phyloP scores from a whole-genome alignment of 495 filamentous ascomycete species.

The Aspergillus asperescens region DNA sequence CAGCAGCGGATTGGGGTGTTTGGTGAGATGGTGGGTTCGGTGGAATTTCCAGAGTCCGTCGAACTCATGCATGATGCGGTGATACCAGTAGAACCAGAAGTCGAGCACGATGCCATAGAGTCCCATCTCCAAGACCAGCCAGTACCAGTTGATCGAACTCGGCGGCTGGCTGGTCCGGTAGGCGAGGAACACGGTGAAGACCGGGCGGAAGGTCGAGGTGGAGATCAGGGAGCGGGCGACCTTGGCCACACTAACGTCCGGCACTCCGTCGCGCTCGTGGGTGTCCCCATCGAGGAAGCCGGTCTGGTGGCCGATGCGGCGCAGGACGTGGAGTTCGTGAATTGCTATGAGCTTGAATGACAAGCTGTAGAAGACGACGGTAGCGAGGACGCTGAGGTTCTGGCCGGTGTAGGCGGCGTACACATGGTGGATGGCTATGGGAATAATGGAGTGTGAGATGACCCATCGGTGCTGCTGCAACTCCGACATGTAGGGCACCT shows the following conservation, averaged over 20 bases:
- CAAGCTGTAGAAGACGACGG: conserved; percentile 27
- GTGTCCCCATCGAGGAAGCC: conserved; percentile 27
- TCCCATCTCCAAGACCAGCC: conserved; percentile 35
- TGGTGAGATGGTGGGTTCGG: conserved; percentile 42
- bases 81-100: conserved; percentile 46
- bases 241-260: conserved; percentile 22
- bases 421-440: conserved; percentile 26
- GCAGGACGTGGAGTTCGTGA: conserved; percentile 27
- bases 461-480: conserved; percentile 31
- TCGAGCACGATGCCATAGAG: conserved; percentile 41
- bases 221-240: conserved; percentile 21
- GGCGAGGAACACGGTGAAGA: conserved; percentile 21
- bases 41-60: conserved; percentile 38
- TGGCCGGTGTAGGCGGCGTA: conserved; percentile 23
- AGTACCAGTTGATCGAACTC: conserved; percentile 23
- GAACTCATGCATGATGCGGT: conserved; percentile 40
- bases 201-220: conserved; percentile 18
- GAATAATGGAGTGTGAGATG: conserved; percentile 23
- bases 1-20: conserved; percentile 41
- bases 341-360: conserved; percentile 31
- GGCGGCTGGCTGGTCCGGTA: conserved; percentile 17
- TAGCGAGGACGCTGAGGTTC: conserved; percentile 19
- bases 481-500: conserved; percentile 28
- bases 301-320: conserved; percentile 22
- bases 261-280: conserved; percentile 25